Evolutionary conservation across 441 rosid genomes (phyloP).

Genomic region (Arabidopsis lyrata): DNA sequence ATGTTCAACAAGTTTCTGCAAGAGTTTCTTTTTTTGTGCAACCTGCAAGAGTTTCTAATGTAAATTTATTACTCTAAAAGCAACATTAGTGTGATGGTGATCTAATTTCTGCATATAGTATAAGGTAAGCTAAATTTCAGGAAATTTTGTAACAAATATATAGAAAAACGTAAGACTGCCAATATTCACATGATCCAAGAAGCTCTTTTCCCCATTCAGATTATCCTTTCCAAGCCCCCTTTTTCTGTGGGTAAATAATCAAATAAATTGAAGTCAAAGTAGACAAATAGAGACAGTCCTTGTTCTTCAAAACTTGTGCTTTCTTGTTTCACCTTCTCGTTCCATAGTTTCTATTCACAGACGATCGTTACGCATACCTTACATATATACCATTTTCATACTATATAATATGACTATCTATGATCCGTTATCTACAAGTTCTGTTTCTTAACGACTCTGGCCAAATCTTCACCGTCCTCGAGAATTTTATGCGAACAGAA

Average conservation of each 20-base stretch:
- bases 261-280: conserved; percentile 33
- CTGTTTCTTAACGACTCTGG: conserved; percentile 17
- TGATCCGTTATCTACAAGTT: not conserved
- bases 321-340: conserved; percentile 39
- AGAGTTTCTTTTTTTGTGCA: conserved; percentile 5
- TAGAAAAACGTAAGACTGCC: not conserved
- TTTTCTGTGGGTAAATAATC: conserved; percentile 7
- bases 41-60: conserved; percentile 15
- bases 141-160: not conserved
- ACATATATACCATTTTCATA: conserved; percentile 16
- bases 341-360: conserved; percentile 2
- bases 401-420: not conserved
- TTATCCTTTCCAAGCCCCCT: conserved; percentile 37
- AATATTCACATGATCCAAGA: conserved; percentile 47
- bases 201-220: conserved; percentile 43
- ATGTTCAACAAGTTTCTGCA: conserved; percentile 24
- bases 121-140: conserved; percentile 16
- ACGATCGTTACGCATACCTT: conserved; percentile 18
- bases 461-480: not conserved
- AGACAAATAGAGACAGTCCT: conserved; percentile 19
- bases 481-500: not conserved
- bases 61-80: not conserved
- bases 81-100: conserved; percentile 3
- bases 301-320: conserved; percentile 32
- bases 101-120: not conserved